Evolutionary conservation across 495 filamentous ascomycete genomes (phyloP).

Genomic region (Aspergillus sparsus): DNA sequence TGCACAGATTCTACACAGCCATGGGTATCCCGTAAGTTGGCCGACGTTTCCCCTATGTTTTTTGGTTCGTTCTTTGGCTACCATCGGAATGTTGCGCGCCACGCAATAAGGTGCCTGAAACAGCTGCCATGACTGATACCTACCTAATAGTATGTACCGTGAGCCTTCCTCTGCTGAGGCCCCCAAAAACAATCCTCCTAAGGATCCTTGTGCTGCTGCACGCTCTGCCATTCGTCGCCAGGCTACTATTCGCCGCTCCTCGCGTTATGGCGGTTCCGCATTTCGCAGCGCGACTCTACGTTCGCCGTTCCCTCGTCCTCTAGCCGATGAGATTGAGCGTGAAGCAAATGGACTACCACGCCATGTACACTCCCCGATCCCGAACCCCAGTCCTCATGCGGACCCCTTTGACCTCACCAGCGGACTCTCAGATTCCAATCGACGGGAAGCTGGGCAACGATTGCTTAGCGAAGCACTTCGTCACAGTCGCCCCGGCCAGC

Average conservation of each 20-base stretch:
- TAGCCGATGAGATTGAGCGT: constrained; percentile 49
- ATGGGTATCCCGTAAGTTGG: constrained; percentile 83
- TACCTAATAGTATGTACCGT: constrained; percentile 54
- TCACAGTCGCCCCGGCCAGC: constrained; percentile 34
- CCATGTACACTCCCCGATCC: constrained; percentile 34
- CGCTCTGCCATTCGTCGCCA: constrained; percentile 75
- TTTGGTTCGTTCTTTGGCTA: constrained; percentile 8
- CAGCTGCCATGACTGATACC: constrained; percentile 25
- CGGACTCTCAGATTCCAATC: constrained; percentile 31
- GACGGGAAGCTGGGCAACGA: constrained; percentile 38
- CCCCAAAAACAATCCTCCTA: constrained; percentile 57
- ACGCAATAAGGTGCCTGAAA: constrained; percentile 25
- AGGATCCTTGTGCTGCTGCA: constrained; percentile 57
- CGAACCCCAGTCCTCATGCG: constrained; percentile 32
- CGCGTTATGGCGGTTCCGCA: constrained; percentile 32
- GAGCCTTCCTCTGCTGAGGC: constrained; percentile 52
- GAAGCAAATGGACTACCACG: constrained; percentile 32
- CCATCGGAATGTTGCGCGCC: constrained; percentile 27
- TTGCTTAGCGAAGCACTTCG: constrained; percentile 34
- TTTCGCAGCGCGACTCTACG: constrained; percentile 36
- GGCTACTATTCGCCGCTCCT: constrained; percentile 42
- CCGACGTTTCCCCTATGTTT: constrained; percentile 21
- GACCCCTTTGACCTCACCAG: constrained; percentile 37
- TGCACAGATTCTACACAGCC: constrained; percentile 28
- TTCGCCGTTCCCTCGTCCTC: constrained; percentile 39